These are phyloP conservation scores for Penicillium dipodomyicola DNA, from an alignment of 495 filamentous ascomycete species.

Conservation along the genomic window DNA sequence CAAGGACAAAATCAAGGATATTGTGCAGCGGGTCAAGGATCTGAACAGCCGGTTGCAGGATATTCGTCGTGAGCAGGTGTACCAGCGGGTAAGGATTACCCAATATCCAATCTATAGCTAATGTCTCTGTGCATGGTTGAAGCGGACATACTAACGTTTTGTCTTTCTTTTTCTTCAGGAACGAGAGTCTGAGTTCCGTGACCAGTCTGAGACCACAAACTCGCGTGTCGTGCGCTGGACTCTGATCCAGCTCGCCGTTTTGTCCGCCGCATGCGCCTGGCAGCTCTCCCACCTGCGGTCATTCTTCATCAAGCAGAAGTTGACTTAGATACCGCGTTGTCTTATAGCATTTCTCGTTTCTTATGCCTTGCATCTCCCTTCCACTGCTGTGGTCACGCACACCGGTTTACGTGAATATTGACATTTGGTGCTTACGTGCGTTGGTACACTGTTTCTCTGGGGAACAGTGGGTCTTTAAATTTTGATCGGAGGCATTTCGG, in stretches of 20 bases:
- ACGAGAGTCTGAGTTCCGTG: conserved; percentile 95
- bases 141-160: conserved; percentile 3
- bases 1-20: conserved; percentile 89
- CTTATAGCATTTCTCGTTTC: conserved; percentile 11
- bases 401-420: conserved; percentile 19
- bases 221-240: conserved; percentile 92
- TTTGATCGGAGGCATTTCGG: not conserved
- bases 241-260: conserved; percentile 80
- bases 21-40: conserved; percentile 86
- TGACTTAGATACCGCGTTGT: conserved; percentile 54
- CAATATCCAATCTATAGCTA: conserved; percentile 3
- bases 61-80: conserved; percentile 90
- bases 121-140: not conserved
- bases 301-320: conserved; percentile 99
- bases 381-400: conserved; percentile 13
- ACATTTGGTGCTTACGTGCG: conserved; percentile 10
- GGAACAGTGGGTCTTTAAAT: not conserved
- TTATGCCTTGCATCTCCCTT: conserved; percentile 26
- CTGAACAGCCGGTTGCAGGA: conserved; percentile 85
- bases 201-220: conserved; percentile 94
- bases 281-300: conserved; percentile 90
- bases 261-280: conserved; percentile 93
- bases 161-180: conserved; percentile 55
- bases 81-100: conserved; percentile 75
- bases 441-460: conserved; percentile 9